phyloP scores from a whole-genome alignment of 1,284 basidiomycete genomes.

The Puccinia coronata region DNA sequence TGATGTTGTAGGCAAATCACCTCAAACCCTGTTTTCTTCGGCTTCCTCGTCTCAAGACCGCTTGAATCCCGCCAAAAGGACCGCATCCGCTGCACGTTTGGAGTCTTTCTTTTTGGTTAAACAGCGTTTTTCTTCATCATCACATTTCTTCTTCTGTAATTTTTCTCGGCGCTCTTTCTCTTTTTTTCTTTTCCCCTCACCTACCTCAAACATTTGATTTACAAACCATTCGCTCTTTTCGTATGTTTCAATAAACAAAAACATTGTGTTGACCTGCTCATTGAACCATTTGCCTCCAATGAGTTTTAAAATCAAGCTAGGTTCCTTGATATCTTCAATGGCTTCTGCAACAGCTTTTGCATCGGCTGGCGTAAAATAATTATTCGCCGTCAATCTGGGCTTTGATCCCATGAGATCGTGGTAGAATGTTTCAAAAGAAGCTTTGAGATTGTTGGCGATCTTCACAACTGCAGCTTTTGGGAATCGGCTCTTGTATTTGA shows the following conservation, averaged over 20 bases:
- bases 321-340: neutral
- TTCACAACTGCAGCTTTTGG: neutral
- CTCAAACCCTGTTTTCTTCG: neutral
- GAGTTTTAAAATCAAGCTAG: neutral
- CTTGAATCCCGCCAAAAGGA: neutral
- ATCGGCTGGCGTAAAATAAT: neutral
- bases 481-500: neutral
- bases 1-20: too few species aligned
- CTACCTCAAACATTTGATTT: neutral
- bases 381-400: neutral
- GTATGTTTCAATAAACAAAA: neutral
- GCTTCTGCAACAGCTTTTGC: neutral
- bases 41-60: neutral
- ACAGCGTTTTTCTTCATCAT: neutral
- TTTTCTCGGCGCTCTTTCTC: neutral
- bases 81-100: neutral
- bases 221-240: neutral
- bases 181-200: neutral
- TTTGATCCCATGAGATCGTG: neutral
- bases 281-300: constrained; percentile 10
- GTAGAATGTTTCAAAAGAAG: neutral
- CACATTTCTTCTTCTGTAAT: neutral
- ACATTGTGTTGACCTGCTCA: neutral
- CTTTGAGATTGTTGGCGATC: neutral
- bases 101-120: neutral